These are phyloP conservation scores for Triticum timopheevii DNA, from an alignment of 176 grass and related monocot species.

Conservation along the genomic window DNA sequence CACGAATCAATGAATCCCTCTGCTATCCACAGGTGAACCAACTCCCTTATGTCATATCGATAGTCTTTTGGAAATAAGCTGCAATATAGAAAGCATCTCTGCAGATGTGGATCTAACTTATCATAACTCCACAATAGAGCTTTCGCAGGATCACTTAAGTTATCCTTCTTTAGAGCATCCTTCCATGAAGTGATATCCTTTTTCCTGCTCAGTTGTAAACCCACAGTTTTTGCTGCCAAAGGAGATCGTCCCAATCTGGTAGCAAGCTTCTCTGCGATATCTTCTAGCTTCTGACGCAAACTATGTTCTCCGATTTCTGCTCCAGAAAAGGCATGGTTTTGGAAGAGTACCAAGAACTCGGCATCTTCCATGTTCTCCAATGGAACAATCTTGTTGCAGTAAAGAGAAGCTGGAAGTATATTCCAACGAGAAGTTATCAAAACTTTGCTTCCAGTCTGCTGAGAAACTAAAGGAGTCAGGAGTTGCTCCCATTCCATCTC, in stretches of 20 bases:
- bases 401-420: background rate
- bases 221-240: conserved; percentile 8
- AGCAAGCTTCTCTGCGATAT: background rate
- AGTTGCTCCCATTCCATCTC: background rate
- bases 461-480: background rate
- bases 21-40: background rate
- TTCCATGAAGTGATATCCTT: background rate
- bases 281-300: no score
- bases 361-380: background rate
- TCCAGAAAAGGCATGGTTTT: background rate
- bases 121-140: conserved; percentile 23
- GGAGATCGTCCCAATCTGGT: conserved; percentile 13
- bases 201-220: background rate
- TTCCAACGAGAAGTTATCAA: background rate
- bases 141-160: background rate
- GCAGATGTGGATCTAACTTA: background rate
- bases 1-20: background rate
- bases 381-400: background rate
- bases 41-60: fast-evolving
- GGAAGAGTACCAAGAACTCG: conserved; percentile 2
- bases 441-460: background rate
- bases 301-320: background rate
- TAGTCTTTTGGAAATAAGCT: conserved; percentile 18
- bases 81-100: background rate
- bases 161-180: background rate